Evolutionary conservation across 441 rosid species (phyloP).

Genomic region (Erysimum cheiri): DNA sequence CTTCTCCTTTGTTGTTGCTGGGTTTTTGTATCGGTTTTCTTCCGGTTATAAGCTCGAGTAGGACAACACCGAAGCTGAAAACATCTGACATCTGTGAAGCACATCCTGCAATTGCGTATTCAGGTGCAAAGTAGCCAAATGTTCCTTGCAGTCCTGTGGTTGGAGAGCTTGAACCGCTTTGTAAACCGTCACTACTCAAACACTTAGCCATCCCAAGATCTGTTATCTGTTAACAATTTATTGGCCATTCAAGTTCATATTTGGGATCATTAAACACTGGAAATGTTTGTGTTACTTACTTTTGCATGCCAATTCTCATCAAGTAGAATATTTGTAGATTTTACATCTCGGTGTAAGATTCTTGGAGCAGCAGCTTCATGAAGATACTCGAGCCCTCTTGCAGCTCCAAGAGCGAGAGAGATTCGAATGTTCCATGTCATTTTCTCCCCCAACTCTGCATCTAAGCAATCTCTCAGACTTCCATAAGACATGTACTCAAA

Average conservation of each 20-base stretch:
- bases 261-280: not conserved
- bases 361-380: slow-evolving; percentile 86
- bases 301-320: slow-evolving; percentile 83
- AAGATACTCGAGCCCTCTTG: slow-evolving; percentile 81
- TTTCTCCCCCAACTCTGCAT: slow-evolving; percentile 65
- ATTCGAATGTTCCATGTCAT: slow-evolving; percentile 73
- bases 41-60: slow-evolving; percentile 94
- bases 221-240: slow-evolving; percentile 65
- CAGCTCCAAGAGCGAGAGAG: slow-evolving; percentile 72
- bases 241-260: not conserved
- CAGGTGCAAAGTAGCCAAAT: slow-evolving; percentile 98
- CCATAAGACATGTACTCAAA: slow-evolving; percentile 87
- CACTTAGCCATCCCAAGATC: slow-evolving; percentile 99
- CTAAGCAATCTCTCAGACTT: slow-evolving; percentile 83
- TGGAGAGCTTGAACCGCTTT: slow-evolving; percentile 91
- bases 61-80: slow-evolving; percentile 96
- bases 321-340: slow-evolving; percentile 77
- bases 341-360: slow-evolving; percentile 80
- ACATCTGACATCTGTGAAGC: slow-evolving; percentile 96
- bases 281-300: slow-evolving; percentile 51
- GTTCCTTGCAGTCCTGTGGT: slow-evolving; percentile 89
- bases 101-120: slow-evolving; percentile 89
- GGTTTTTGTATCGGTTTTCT: slow-evolving; percentile 79
- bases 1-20: slow-evolving; percentile 75
- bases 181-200: slow-evolving; percentile 72